Conservation (phyloP, 768 basidiomycete genomes). For the Lentinula detonsa region DNA sequence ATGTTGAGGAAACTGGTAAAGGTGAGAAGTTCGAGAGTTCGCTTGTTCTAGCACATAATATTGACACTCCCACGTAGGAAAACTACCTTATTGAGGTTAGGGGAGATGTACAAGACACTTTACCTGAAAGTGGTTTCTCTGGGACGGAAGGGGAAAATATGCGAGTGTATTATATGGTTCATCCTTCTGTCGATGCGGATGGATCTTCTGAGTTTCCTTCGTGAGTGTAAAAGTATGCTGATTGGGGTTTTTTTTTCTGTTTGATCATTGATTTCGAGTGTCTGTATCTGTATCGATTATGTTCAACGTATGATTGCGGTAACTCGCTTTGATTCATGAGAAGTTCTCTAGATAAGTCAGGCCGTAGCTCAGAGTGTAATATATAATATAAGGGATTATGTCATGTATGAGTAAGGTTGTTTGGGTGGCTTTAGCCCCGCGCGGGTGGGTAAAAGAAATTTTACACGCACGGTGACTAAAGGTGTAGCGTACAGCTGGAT, state of each 20-base stretch:
- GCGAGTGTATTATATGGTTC: slow-evolving; percentile 85
- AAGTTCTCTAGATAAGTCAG: too few relatives aligned
- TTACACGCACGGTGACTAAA: too few relatives aligned
- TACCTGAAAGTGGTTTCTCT: slow-evolving; percentile 54
- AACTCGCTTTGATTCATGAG: too few relatives aligned
- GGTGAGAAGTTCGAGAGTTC: slow-evolving; percentile 36
- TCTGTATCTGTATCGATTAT: neutral
- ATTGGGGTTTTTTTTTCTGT: neutral
- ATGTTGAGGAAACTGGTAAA: slow-evolving; percentile 87
- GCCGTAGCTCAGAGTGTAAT: too few relatives aligned
- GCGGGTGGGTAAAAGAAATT: too few relatives aligned
- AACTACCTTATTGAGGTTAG: slow-evolving; percentile 78
- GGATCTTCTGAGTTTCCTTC: slow-evolving; percentile 36
- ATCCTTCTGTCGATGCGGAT: slow-evolving; percentile 80
- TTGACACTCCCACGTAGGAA: slow-evolving; percentile 45
- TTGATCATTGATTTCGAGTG: neutral
- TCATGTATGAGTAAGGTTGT: too few relatives aligned
- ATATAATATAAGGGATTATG: too few relatives aligned
- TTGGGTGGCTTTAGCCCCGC: too few relatives aligned
- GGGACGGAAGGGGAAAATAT: slow-evolving; percentile 49
- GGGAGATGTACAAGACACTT: slow-evolving; percentile 78
- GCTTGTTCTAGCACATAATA: too few relatives aligned
- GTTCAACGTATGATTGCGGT: too few relatives aligned
- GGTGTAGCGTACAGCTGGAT: too few relatives aligned
- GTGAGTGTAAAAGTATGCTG: neutral